Evolutionary conservation across 257 asterid genomes (phyloP).

Genomic region (Plantago elongata): DNA sequence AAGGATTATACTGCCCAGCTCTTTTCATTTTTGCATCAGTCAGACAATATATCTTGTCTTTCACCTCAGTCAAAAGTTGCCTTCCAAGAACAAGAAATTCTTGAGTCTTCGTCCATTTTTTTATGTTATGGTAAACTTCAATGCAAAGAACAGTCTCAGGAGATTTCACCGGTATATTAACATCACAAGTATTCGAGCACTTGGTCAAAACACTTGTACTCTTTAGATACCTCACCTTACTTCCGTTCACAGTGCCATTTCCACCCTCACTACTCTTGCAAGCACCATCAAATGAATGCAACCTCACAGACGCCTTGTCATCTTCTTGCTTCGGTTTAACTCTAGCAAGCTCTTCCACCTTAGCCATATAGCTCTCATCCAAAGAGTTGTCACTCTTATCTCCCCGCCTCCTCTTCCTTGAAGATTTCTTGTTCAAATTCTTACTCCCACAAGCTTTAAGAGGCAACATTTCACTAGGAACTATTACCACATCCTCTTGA

Average conservation of each 20-base stretch:
- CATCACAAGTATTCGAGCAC: slow-evolving; percentile 33
- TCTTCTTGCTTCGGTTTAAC: slow-evolving; percentile 76
- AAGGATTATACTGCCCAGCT: slow-evolving; percentile 56
- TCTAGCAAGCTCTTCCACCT: slow-evolving; percentile 81
- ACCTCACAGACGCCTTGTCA: slow-evolving; percentile 55
- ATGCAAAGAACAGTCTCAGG: slow-evolving; percentile 64
- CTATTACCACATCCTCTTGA: slow-evolving; percentile 26
- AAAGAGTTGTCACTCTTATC: slow-evolving; percentile 28
- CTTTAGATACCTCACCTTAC: slow-evolving; percentile 47
- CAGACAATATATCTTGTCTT: slow-evolving; percentile 74
- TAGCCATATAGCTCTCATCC: slow-evolving; percentile 61
- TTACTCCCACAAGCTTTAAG: slow-evolving; percentile 12
- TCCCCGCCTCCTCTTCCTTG: slow-evolving; percentile 28
- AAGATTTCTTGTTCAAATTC: slow-evolving; percentile 24
- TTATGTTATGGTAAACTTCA: slow-evolving; percentile 77
- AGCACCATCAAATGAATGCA: slow-evolving; percentile 85
- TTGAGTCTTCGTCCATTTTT: slow-evolving; percentile 59
- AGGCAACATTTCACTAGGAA: slow-evolving; percentile 31
- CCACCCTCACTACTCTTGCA: slow-evolving; percentile 34
- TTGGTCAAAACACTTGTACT: slow-evolving; percentile 49
- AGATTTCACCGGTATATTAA: slow-evolving; percentile 46
- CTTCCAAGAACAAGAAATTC: slow-evolving; percentile 81
- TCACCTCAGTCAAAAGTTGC: slow-evolving; percentile 75
- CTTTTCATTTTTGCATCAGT: slow-evolving; percentile 77
- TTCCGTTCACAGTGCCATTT: slow-evolving; percentile 28